Base-by-base conservation (phyloP, 768 basidiomycete species). In the Boletus insuetus region DNA sequence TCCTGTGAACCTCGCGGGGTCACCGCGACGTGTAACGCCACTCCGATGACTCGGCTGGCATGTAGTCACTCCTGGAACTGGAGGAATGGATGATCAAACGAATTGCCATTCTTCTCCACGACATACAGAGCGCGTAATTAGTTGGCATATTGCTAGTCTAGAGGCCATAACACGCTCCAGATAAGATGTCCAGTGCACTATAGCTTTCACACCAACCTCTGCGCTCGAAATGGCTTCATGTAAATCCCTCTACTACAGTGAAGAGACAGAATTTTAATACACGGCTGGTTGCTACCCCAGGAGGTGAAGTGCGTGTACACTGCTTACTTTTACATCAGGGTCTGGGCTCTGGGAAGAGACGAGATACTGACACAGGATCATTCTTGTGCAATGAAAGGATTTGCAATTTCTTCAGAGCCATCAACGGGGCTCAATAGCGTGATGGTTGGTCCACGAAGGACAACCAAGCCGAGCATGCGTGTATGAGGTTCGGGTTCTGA, bases 381-480 rank as follows among this genome's bases (percentile, higher is more conserved):
- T 64, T 91, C 89, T 66, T 86, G 86, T 5, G 81, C 77, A 47
- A 82, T 61, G 76, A 96, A 96, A 3, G 93, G 93, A 71, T 96
- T 95, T 14, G 87, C 85, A 52, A 96, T 95, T 70, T 95, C 93
- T 70, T 95, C 94, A 53, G 85, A 94, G 53, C 96, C 96, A 61
- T 98, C 96, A 13, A 94, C 89, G 3, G 96, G 96, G 67, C 91
- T 94, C 55, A 98, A 79, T 8, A 98, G 81, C 0, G 93, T 95
- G 66, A 98, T 88, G 54, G 95, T 96, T 1, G 96, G 95, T 12
- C 96, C 96, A 43, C 96, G 82, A 20, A 97, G 82, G 39, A 98
- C 96, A 5, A 86, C 90, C 12, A 98, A 75, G 14, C 96, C 96
- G 5, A 98, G 77, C 8, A 76, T 65, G 51, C 89, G 85, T 46